These are phyloP conservation scores for Candida mattraensis DNA, from an alignment of 805 yeast species.

Conservation along the genomic window DNA sequence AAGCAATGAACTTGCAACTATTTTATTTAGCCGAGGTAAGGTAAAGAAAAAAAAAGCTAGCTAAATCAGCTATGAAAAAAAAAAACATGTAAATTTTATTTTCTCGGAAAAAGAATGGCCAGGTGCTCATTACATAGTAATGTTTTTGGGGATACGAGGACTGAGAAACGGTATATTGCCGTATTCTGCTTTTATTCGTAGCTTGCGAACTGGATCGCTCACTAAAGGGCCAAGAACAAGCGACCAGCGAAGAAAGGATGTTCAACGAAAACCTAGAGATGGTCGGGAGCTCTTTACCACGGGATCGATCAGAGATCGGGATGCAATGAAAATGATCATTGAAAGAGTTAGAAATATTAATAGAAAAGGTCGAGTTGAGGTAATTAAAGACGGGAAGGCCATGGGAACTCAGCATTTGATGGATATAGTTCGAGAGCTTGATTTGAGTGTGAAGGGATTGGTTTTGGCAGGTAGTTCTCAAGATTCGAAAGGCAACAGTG, in stretches of 20 bases:
- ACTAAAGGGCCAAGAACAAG: background rate
- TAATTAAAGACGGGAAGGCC: slow-evolving; percentile 19
- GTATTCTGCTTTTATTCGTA: too few relatives aligned
- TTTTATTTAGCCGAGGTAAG: too few relatives aligned
- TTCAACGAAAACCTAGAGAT: slow-evolving; percentile 2
- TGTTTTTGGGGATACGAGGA: too few relatives aligned
- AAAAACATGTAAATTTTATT: too few relatives aligned
- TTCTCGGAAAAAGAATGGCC: too few relatives aligned
- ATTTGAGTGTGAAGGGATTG: slow-evolving; percentile 28
- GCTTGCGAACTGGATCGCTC: too few relatives aligned
- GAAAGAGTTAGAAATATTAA: slow-evolving; percentile 17
- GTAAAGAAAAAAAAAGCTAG: too few relatives aligned
- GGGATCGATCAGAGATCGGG: slow-evolving; percentile 30
- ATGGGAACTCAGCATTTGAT: slow-evolving; percentile 14
- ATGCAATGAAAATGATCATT: slow-evolving; percentile 26
- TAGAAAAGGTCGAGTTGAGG: slow-evolving; percentile 19
- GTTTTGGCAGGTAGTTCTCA: slow-evolving; percentile 20
- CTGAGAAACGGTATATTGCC: too few relatives aligned
- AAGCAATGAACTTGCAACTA: too few relatives aligned
- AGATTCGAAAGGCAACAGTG: slow-evolving; percentile 8
- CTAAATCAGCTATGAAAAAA: too few relatives aligned
- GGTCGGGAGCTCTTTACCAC: slow-evolving; percentile 15
- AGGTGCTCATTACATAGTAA: too few relatives aligned
- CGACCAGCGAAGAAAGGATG: slow-evolving; percentile 1
- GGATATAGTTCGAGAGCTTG: slow-evolving; percentile 16